A percentile compares a stretch with the other conserved stretches of the same genome.
phyloP scores from a whole-genome alignment of 352 stramenopile genomes.

The Phytophthora macrochlamydospora region DNA sequence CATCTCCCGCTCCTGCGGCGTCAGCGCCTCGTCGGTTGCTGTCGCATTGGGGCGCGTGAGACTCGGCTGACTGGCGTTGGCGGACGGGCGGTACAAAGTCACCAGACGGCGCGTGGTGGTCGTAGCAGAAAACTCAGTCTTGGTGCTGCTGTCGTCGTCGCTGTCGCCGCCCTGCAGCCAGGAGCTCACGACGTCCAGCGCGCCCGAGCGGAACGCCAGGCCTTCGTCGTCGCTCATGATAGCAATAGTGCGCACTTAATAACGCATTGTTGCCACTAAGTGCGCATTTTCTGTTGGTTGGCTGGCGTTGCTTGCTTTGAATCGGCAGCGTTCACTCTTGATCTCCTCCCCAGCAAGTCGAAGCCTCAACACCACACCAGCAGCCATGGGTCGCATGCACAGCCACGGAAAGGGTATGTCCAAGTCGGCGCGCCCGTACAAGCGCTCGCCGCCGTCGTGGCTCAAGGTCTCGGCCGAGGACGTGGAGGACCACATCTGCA shows the following conservation, averaged over 20 bases:
- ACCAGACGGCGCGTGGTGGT: conserved; percentile 31
- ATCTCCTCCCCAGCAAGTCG: conserved; percentile 69
- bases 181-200: conserved; percentile 68
- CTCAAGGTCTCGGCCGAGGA: conserved; percentile 96
- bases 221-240: conserved; percentile 52
- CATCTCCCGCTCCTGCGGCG: conserved; percentile 69
- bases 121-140: background rate
- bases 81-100: conserved; percentile 60
- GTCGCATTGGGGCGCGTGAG: conserved; percentile 32
- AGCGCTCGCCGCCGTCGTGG: conserved; percentile 98
- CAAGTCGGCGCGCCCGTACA: conserved; percentile 99
- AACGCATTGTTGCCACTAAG: too few relatives aligned
- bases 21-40: conserved; percentile 31
- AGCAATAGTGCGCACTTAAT: background rate
- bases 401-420: conserved; percentile 99
- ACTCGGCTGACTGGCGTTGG: conserved; percentile 24
- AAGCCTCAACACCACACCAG: conserved; percentile 38
- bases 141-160: conserved; percentile 19
- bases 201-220: conserved; percentile 55
- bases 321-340: conserved; percentile 45
- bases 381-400: conserved; percentile 98
- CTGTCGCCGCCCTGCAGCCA: conserved; percentile 55
- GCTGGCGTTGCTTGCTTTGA: conserved; percentile 18
- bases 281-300: conserved; percentile 31
- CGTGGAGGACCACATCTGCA: conserved; percentile 99